Evolutionary conservation across 768 basidiomycete species (phyloP).

Genomic region (Boletales sp.): DNA sequence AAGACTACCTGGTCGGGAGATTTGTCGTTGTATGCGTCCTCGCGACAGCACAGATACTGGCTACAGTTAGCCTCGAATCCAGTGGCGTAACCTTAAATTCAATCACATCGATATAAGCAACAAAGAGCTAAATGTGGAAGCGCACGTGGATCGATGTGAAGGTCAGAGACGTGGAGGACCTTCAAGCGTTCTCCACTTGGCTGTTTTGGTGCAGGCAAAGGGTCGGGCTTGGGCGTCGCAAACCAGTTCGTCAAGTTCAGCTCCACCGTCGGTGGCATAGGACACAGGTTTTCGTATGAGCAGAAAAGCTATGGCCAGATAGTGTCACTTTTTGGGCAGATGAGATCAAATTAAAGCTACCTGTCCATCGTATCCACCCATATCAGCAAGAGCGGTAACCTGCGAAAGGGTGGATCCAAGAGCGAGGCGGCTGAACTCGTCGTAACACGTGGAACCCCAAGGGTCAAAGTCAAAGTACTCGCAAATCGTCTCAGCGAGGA

Average conservation of each 20-base stretch:
- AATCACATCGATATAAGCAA: background rate
- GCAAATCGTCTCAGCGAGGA: slow-evolving; percentile 40
- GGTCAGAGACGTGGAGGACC: slow-evolving; percentile 47
- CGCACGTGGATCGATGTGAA: slow-evolving; percentile 50
- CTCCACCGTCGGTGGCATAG: slow-evolving; percentile 37
- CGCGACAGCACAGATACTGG: slow-evolving; percentile 59
- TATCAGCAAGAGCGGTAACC: slow-evolving; percentile 44
- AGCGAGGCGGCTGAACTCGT: slow-evolving; percentile 32
- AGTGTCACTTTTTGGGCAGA: background rate
- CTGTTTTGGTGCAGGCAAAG: slow-evolving; percentile 38
- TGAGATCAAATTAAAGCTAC: slow-evolving; percentile 15
- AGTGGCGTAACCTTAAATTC: slow-evolving; percentile 54
- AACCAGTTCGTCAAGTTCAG: slow-evolving; percentile 49
- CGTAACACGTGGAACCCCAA: slow-evolving; percentile 27
- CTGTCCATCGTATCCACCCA: slow-evolving; percentile 50
- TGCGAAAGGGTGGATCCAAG: slow-evolving; percentile 45
- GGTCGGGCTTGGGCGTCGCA: slow-evolving; percentile 47
- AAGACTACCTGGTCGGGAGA: slow-evolving; percentile 47
- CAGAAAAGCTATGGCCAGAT: slow-evolving; percentile 27
- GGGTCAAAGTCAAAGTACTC: slow-evolving; percentile 37
- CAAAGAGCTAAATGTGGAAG: background rate
- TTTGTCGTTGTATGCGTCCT: slow-evolving; percentile 41
- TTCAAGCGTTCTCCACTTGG: slow-evolving; percentile 45
- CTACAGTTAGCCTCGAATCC: slow-evolving; percentile 70
- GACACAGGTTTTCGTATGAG: slow-evolving; percentile 36